Evolutionary conservation across 441 rosid species (phyloP), one percentile per base, ranked within the genome.

Genomic region (Jatropha multifida): DNA sequence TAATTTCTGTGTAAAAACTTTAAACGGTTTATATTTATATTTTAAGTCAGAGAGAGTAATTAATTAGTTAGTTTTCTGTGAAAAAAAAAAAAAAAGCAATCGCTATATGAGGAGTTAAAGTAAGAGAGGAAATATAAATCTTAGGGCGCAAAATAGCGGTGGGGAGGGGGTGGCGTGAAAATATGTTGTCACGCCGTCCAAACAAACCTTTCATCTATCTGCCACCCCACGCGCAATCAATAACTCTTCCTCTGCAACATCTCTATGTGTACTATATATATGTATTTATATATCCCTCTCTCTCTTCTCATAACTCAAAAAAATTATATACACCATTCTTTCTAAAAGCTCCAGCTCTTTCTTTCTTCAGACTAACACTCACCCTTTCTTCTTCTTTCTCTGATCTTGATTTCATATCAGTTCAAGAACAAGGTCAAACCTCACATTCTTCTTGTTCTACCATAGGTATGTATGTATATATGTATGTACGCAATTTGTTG

Each of bases 211-310:
- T 80, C 82, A 78, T 79, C 73, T n/a, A 78, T 83, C 86, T 80
- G 88, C 89, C 91, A 88, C 86, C 94, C 94, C 94, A 91, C 94
- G 93, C 94, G 96, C 96, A 88, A 84, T 90, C 94, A 87, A 80
- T 83, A 65, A 18, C 85, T 81, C 64, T 71, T 74, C 2, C 32
- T 74, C 80, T 56, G 18, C 14, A 15, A 46, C 70, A 6, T 58
- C 26, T 70, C 72, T 66, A 65, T 1, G 62, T 60, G 81, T 75
- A 38, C 60, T 78, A 41, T 69, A 70, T 74, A 44, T 78, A 64
- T 63, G 72, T 70, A 48, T 78, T 49, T 71, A 64, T 69, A 76
- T 67, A 80, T 62, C 61, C 52, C 75, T 68, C 49, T 72, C 40
- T 51, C 70, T 65, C 7, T 8, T 26, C 56, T 63, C 56, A 17